These are phyloP conservation scores for Eucalyptus sp. DNA, from an alignment of 345 rosid genomes.

Conservation along the genomic window DNA sequence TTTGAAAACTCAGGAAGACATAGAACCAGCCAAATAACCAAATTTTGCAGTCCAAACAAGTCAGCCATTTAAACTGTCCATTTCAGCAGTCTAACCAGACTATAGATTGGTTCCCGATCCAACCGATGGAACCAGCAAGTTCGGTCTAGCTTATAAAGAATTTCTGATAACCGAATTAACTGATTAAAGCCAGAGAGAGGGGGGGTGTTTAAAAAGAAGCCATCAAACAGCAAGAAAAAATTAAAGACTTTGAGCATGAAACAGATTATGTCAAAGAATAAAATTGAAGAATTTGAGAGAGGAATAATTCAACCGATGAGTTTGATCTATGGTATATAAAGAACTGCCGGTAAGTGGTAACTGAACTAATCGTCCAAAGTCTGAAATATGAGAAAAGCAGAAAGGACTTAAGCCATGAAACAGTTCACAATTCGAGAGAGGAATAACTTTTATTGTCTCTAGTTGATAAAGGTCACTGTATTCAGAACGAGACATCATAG, in stretches of 20 bases:
- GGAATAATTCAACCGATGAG: background rate
- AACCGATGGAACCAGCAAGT: background rate
- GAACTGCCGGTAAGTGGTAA: background rate
- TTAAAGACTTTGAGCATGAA: background rate
- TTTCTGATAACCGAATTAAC: background rate
- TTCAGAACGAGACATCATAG: background rate
- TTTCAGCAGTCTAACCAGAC: background rate
- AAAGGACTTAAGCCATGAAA: background rate
- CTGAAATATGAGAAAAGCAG: background rate
- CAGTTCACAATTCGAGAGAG: background rate
- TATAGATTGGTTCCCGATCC: background rate
- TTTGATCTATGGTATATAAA: background rate
- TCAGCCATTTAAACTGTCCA: background rate
- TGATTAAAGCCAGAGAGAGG: background rate
- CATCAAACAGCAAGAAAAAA: background rate
- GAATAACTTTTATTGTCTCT: no score
- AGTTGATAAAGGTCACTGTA: background rate
- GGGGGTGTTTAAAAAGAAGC: background rate
- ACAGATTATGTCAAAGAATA: background rate
- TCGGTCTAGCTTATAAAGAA: background rate
- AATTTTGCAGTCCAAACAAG: background rate
- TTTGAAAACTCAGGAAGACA: background rate
- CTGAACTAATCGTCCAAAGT: background rate
- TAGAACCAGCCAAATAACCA: background rate
- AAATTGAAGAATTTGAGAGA: background rate